phyloP scores from a whole-genome alignment of 2,329 filamentous ascomycete genomes.

The Cladosporium sphaerospermum region DNA sequence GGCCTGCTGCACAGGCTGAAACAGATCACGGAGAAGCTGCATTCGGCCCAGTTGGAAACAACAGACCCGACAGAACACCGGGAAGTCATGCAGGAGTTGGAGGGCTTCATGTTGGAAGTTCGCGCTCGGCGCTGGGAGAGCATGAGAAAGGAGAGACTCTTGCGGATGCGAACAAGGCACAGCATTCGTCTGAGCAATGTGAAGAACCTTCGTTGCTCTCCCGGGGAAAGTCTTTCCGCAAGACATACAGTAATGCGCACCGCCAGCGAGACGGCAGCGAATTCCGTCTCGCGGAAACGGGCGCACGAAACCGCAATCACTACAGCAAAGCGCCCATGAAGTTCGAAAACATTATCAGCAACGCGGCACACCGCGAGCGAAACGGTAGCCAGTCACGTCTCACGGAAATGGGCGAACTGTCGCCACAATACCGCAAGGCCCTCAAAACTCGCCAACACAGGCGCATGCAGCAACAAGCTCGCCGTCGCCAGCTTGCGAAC shows the following conservation, averaged over 20 bases:
- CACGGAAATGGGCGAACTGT: background rate
- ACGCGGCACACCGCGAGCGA: no score
- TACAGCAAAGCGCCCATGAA: no score
- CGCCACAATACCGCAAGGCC: background rate
- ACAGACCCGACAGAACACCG: background rate
- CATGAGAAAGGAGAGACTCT: background rate
- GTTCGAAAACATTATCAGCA: no score
- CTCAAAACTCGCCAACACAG: background rate
- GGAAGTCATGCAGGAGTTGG: background rate
- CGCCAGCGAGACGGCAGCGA: no score
- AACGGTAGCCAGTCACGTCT: no score
- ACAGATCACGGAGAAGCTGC: background rate
- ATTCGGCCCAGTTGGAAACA: background rate
- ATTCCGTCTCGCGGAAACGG: no score
- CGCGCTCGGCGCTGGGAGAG: background rate
- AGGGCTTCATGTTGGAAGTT: background rate
- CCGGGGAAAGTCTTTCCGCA: background rate
- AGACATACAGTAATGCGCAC: no score
- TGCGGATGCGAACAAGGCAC: background rate
- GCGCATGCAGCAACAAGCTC: constrained; percentile 1
- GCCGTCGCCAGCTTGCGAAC: background rate
- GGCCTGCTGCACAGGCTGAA: background rate
- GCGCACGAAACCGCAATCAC: no score
- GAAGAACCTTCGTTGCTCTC: background rate
- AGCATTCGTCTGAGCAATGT: background rate